Evolutionary conservation across 495 filamentous ascomycete species (phyloP), one percentile per base, ranked within the genome.

Genomic region (Penicillium malachiteum): DNA sequence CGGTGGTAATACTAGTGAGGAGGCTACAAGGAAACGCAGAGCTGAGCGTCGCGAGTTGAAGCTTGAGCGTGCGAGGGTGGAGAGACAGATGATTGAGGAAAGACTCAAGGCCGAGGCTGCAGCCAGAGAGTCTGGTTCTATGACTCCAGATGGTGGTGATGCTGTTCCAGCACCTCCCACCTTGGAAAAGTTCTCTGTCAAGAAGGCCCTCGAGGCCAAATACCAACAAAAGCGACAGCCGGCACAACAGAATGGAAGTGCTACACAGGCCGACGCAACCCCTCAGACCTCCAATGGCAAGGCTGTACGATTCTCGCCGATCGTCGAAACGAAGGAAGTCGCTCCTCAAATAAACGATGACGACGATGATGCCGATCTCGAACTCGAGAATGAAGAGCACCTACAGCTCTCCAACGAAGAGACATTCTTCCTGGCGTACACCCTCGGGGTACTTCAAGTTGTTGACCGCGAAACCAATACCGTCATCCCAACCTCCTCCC

Each of bases 321-420:
- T 74, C 18, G 78, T 85, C 0, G 78, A 85, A 59, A 80, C 82
- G 12, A 82, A 77, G 18, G 80, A 81, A 13, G 81, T 81, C 37
- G 73, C 81, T 7, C 74, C 74, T 32, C 21, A 39, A 8, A 1
- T 58, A 21, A 57, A 59, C 7, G 34, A 55, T n/a, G 50, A 63
- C 7, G 61, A 64, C 6, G 56, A 62, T 72, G 73, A 55, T 64
- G 71, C 31, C 46, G 67, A 65, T 41, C 12, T 54, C 12, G 57
- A 64, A 0, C 74, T 96, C 39, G 60, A 79, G 44, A 85, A 97
- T 65, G 84, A 92, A 72, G 94, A 99, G 58, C 92, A 96, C 63
- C 85, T 96, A 32, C 94, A 99, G 65, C 77, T 97, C 16, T 89
- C 87, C 7, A 81, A 86, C 3, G 93, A 96, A 66, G 94, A 99